Evolutionary conservation across 176 grass and related monocot genomes (phyloP), one percentile per base, ranked within the genome.

Genomic region (Oryza brachyantha): DNA sequence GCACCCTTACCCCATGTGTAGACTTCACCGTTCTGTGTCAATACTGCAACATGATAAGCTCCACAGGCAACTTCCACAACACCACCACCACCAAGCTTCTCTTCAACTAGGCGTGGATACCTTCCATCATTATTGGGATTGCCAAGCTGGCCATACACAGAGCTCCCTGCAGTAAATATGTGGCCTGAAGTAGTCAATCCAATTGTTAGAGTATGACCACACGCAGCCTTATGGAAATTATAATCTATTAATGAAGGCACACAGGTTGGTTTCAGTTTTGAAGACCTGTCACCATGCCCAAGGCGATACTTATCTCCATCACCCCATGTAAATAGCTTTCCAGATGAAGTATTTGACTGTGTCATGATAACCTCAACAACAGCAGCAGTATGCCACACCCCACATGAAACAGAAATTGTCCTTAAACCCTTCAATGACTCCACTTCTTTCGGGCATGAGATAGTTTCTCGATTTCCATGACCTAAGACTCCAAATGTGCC

Each of bases 311-410:
- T 99, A 32, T 99, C 96, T 58, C 96, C 96, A 81, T 99, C 96
- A 3, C 96, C 96, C 96, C 96, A 99, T 8, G 96, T 99, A 69
- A 99, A 99, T 59, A 99, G 68, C 81, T 99, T 99, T 79, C 96
- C 96, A 54, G 87, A 95, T 57, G 96, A 95, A 50, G 92, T 58
- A 86, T 89, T 99, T 66, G 96, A 93, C 65, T 93, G 92, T 29
- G 92, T 86, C 78, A 91, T 87, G 37, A 95, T 95, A 75, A 99
- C 84, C 70, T 99, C 96, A 63, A 99, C 88, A 38, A 87, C 90
- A 66, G 96, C 96, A 64, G 96, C 96, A 81, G 88, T 95, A 52
- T 99, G 96, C 96, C 96, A 99, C 26, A 99, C 87, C 13, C 96
- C 96, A 80, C 96, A 99, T 29, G 96, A 99, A 78, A 99, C 92